phyloP scores from a whole-genome alignment of 371 early-diverging fungal species.

The Lichtheimia ramosa region DNA sequence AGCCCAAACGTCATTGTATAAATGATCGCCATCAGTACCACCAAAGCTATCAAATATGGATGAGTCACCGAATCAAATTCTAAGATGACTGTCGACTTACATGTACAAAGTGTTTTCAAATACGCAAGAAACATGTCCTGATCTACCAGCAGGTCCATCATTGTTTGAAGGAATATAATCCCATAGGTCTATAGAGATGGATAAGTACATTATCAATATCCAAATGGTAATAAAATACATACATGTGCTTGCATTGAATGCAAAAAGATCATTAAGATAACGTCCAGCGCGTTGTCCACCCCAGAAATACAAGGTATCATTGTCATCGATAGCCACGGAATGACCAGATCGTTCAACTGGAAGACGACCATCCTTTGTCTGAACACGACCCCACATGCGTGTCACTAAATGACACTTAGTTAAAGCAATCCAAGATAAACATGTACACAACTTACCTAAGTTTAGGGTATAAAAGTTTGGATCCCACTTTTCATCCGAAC shows the following conservation, averaged over 20 bases:
- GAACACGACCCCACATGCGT: slow-evolving; percentile 50
- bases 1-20: slow-evolving; percentile 78
- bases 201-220: slow-evolving; percentile 20
- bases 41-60: slow-evolving; percentile 55
- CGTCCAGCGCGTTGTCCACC: slow-evolving; percentile 71
- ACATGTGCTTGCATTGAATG: slow-evolving; percentile 66
- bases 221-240: slow-evolving; percentile 17
- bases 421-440: neutral
- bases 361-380: slow-evolving; percentile 44
- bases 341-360: slow-evolving; percentile 72
- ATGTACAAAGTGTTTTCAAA: slow-evolving; percentile 59
- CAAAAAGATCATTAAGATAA: slow-evolving; percentile 61
- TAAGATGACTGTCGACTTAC: slow-evolving; percentile 38
- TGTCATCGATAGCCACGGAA: slow-evolving; percentile 56
- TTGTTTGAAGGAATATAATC: slow-evolving; percentile 43
- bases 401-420: slow-evolving; percentile 8
- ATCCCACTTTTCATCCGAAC: slow-evolving; percentile 41
- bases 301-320: slow-evolving; percentile 59
- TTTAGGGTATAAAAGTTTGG: slow-evolving; percentile 41
- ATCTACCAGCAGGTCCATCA: slow-evolving; percentile 57
- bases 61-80: neutral
- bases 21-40: slow-evolving; percentile 67
- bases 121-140: slow-evolving; percentile 58
- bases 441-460: slow-evolving; percentile 12
- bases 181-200: slow-evolving; percentile 47